Evolutionary conservation across 345 rosid genomes (phyloP), one percentile per base, ranked within the genome.

Genomic region (Triadica sebifera): DNA sequence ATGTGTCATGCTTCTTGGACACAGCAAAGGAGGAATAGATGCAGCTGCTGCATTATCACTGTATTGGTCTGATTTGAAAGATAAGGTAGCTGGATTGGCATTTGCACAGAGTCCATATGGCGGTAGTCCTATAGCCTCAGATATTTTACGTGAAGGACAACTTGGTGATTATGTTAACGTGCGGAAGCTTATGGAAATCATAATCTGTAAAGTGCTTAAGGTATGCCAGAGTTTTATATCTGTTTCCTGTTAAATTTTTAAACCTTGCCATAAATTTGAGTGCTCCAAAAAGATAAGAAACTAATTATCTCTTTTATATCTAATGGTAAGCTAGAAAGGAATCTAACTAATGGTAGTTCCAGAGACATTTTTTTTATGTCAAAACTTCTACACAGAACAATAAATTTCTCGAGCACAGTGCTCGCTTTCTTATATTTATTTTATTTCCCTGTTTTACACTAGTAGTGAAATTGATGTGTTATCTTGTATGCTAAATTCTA

Each of bases 11-110:
- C 89, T 95, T 76, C 90, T 95, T 69, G 99, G 99, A 57, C 99
- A 95, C 85, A 93, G 99, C 85, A 95, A 95, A 91, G 99, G 99
- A 68, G 98, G 99, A 72, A 85, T 93, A 77, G 99, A 95, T 81
- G 85, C 96, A 45, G 99, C 98, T 6, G 99, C 98, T 84, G 96
- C 99, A 75, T 76, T 93, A 69, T 93, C 99, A 12, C 81, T 95
- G 49, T 87, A 91, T 80, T 95, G 98, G 99, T 78, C 96, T 78
- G 97, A 95, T n/a, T 84, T 95, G 81, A 91, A 91, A 75, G 98
- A 93, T 76, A 95, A 93, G 85, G 98, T 95, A 68, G 93, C 97
- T 62, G 97, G 98, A 59, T 82, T 95, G 78, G 99, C 80, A 52
- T 77, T 95, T 68, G 93, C 96, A 15, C 99, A 95, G 73, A 91